Percentiles rank a stretch among this genome's conserved stretches.
Evolutionary conservation across 345 rosid species (phyloP).

Genomic region (Eutrema japonicum): DNA sequence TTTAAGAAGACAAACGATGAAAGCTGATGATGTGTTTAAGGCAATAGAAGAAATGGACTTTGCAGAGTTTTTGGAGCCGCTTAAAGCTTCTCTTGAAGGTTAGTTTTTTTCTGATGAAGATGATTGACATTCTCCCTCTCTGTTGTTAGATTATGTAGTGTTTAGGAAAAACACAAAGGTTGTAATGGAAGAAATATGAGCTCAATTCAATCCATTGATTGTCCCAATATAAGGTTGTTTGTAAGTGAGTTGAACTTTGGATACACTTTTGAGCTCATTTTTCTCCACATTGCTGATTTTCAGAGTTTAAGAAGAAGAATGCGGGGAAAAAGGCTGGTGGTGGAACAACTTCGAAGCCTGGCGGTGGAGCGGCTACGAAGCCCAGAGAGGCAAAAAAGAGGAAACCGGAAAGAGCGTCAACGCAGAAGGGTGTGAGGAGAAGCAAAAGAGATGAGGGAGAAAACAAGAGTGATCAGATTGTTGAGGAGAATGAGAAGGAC

Average conservation of each 20-base stretch:
- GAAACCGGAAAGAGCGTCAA: slow-evolving; percentile 48
- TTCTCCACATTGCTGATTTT: slow-evolving; percentile 13
- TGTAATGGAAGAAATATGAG: not conserved
- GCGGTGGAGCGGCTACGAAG: slow-evolving; percentile 34
- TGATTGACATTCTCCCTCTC: not conserved
- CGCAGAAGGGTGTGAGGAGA: slow-evolving; percentile 44
- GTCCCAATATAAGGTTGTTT: not conserved
- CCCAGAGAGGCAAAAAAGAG: slow-evolving; percentile 57
- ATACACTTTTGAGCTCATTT: not conserved
- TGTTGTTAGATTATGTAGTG: not conserved
- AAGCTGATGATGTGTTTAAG: slow-evolving; percentile 63
- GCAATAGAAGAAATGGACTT: slow-evolving; percentile 76
- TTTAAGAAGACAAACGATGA: slow-evolving; percentile 70
- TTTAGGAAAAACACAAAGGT: slow-evolving; percentile 10
- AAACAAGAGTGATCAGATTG: not conserved
- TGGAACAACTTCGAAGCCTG: slow-evolving; percentile 40
- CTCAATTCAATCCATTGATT: not conserved
- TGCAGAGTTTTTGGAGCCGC: slow-evolving; percentile 65
- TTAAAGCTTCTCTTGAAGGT: slow-evolving; percentile 64
- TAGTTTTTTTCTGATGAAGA: not conserved
- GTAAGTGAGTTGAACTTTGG: slow-evolving; percentile 2
- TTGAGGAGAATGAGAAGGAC: slow-evolving; percentile 6
- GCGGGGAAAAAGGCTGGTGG: slow-evolving; percentile 56
- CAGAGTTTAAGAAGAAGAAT: slow-evolving; percentile 71
- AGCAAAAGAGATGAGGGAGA: slow-evolving; percentile 34